These are phyloP conservation scores for Verticillium zaregamsianum DNA, from an alignment of 2,329 filamentous ascomycete genomes.

Conservation along the genomic window DNA sequence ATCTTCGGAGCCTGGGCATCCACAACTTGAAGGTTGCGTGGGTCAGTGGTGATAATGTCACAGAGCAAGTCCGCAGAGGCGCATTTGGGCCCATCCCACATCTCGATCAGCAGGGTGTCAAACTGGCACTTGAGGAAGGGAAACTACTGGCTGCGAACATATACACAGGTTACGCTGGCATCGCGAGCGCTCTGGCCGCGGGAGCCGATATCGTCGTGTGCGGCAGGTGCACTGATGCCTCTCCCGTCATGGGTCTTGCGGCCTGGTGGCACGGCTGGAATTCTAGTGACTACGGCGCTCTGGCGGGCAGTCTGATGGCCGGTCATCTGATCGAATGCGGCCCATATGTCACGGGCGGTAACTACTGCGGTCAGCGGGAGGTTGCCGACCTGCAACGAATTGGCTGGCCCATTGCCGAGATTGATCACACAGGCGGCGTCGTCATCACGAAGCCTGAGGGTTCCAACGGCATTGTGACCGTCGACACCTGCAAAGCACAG, in stretches of 20 bases:
- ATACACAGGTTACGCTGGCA: slow-evolving; percentile 47
- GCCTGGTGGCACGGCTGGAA: slow-evolving; percentile 53
- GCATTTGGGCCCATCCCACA: slow-evolving; percentile 10
- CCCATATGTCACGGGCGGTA: slow-evolving; percentile 49
- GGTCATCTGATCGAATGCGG: slow-evolving; percentile 52
- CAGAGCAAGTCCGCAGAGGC: slow-evolving; percentile 13
- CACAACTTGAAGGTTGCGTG: slow-evolving; percentile 28
- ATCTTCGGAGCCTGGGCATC: slow-evolving; percentile 20
- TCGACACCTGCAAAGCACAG: slow-evolving; percentile 36
- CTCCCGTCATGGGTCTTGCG: slow-evolving; percentile 50
- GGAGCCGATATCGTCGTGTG: slow-evolving; percentile 46
- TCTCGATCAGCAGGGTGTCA: slow-evolving; percentile 10
- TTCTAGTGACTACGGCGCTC: slow-evolving; percentile 38
- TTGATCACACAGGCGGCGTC: slow-evolving; percentile 24
- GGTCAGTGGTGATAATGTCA: slow-evolving; percentile 33
- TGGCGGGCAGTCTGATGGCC: slow-evolving; percentile 46
- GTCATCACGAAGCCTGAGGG: slow-evolving; percentile 29
- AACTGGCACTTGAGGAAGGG: slow-evolving; percentile 4
- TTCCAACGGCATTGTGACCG: slow-evolving; percentile 31
- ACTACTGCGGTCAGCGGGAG: slow-evolving; percentile 48
- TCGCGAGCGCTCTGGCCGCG: slow-evolving; percentile 33
- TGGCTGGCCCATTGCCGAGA: slow-evolving; percentile 33
- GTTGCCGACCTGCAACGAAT: slow-evolving; percentile 24
- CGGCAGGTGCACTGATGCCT: slow-evolving; percentile 44
- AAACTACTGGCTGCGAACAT: slow-evolving; percentile 35